Conservation (phyloP, 2,329 filamentous ascomycete species). For the Aphanocladium album region DNA sequence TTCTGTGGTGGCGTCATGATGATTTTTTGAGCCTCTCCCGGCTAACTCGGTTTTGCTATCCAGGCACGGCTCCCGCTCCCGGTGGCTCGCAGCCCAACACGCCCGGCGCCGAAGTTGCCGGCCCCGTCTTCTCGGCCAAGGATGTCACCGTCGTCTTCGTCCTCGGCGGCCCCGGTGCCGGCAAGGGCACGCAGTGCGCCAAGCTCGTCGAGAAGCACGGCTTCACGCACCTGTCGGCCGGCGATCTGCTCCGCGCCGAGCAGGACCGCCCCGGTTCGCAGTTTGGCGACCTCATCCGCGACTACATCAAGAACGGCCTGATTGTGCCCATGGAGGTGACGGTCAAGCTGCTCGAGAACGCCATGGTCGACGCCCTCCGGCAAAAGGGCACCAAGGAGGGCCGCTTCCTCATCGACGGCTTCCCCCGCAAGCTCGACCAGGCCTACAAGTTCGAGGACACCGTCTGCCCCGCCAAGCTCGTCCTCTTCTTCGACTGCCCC, state of each 20-base stretch:
- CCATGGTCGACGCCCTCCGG: conserved; percentile 69
- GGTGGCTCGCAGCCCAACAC: conserved; percentile 37
- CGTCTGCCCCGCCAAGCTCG: conserved; percentile 78
- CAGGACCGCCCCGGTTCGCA: conserved; percentile 80
- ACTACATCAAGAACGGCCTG: conserved; percentile 87
- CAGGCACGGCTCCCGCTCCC: conserved; percentile 14
- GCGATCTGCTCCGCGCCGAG: conserved; percentile 89
- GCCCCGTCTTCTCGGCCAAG: conserved; percentile 65
- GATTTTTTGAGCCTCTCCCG: neutral
- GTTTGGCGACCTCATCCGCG: conserved; percentile 88
- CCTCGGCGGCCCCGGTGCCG: conserved; percentile 89
- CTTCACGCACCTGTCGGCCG: conserved; percentile 90
- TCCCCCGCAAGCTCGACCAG: conserved; percentile 97
- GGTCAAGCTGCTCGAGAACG: conserved; percentile 86
- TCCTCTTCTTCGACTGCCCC: conserved; percentile 90
- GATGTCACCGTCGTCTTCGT: conserved; percentile 94
- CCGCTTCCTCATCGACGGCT: conserved; percentile 76
- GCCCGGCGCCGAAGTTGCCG: conserved; percentile 35
- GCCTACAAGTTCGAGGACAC: conserved; percentile 87
- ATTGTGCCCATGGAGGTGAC: conserved; percentile 99
- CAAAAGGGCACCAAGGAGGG: conserved; percentile 46
- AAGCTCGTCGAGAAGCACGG: conserved; percentile 82
- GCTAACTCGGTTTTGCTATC: neutral
- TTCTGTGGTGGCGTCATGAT: neutral
- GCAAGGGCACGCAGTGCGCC: conserved; percentile 93